phyloP scores from a whole-genome alignment of 2,329 filamentous ascomycete genomes.

The Xylariales sp. region DNA sequence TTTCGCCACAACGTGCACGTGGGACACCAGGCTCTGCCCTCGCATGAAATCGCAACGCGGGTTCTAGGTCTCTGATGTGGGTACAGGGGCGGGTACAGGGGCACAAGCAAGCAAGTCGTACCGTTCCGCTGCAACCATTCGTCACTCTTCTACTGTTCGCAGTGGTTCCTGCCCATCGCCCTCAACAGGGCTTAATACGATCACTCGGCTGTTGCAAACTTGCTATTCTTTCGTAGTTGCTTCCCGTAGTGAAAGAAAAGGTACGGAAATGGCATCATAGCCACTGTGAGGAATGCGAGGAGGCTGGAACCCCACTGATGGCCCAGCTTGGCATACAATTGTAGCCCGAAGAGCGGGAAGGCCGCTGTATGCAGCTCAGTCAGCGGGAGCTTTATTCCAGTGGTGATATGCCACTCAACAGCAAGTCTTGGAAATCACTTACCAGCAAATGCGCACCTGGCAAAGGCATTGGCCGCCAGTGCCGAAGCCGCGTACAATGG shows the following conservation, averaged over 20 bases:
- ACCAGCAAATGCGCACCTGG: constrained; percentile 71
- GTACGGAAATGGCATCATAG: constrained; percentile 61
- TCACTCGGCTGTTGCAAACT: constrained; percentile 48
- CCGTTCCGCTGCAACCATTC: no score
- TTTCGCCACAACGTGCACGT: no score
- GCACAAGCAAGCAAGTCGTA: no score
- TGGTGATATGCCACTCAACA: no score
- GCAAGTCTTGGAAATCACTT: constrained; percentile 21
- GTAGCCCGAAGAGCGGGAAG: constrained; percentile 71
- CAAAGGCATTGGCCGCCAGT: constrained; percentile 78
- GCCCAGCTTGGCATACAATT: constrained; percentile 67
- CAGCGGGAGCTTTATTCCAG: background rate
- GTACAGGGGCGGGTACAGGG: no score
- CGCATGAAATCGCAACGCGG: no score
- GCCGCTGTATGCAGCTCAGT: constrained; percentile 43
- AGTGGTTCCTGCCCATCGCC: no score
- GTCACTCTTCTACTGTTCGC: no score
- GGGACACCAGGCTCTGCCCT: no score
- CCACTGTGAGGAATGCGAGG: constrained; percentile 56
- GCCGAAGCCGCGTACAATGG: constrained; percentile 71
- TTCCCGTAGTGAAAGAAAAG: constrained; percentile 60
- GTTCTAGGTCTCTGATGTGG: no score
- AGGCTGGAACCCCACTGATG: constrained; percentile 65
- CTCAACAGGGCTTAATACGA: no score
- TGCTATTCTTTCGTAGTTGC: constrained; percentile 48